These are phyloP conservation scores for Pichia sorboxylosa DNA, from an alignment of 1,139 yeast species.

Conservation along the genomic window DNA sequence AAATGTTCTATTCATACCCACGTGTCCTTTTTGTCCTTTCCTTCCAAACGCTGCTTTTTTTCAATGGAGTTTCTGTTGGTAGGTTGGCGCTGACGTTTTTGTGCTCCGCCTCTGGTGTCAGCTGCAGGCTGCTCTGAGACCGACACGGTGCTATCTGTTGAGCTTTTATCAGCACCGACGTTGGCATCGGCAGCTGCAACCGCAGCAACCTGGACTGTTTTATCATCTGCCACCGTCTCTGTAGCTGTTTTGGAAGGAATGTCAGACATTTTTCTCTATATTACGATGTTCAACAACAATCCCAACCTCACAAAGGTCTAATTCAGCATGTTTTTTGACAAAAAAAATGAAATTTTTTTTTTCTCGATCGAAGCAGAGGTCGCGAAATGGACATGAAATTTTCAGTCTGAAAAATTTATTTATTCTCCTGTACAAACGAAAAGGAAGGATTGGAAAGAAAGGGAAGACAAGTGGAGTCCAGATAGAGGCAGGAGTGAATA, in stretches of 20 bases:
- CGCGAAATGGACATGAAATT: too few species aligned
- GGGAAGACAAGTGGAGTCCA: not conserved
- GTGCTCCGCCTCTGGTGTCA: not conserved
- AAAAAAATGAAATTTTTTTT: too few species aligned
- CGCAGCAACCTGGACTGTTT: not conserved
- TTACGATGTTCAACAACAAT: too few species aligned
- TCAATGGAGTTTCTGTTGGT: constrained; percentile 16
- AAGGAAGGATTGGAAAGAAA: not conserved
- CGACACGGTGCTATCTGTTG: not conserved
- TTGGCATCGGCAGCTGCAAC: not conserved
- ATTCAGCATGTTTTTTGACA: too few species aligned
- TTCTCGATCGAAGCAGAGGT: too few species aligned
- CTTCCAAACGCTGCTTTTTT: constrained; percentile 27
- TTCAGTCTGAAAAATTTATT: not conserved
- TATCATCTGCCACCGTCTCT: not conserved
- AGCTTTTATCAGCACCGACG: not conserved
- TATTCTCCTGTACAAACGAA: not conserved
- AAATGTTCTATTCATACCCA: constrained; percentile 42
- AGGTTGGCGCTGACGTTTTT: constrained; percentile 27
- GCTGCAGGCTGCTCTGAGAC: not conserved
- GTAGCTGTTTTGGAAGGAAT: too few species aligned
- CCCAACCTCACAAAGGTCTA: too few species aligned
- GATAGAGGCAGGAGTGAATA: too few species aligned
- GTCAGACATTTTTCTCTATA: too few species aligned
- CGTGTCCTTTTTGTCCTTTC: constrained; percentile 33